Base-by-base conservation (phyloP, 306 rosid species). In the Prunus mume region DNA sequence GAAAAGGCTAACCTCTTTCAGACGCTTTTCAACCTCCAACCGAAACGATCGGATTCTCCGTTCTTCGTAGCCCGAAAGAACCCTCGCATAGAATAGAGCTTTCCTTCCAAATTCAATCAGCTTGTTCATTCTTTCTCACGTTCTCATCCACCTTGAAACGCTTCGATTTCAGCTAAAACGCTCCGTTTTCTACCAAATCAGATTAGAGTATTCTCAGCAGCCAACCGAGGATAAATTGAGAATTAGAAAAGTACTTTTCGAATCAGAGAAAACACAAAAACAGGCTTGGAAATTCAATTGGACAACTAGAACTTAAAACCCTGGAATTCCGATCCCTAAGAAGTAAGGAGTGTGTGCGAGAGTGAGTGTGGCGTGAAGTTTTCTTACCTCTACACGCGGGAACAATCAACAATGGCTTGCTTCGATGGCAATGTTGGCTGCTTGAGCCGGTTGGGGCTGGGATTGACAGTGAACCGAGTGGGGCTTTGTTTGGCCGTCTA, bases 51-150 rank as follows among this genome's bases (percentile, higher is more conserved):
- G 90, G 77, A 95, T 95, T 87, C 91, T 87, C 55, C 92, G 91
- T 80, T 92, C 90, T 87, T 95, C 98, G 72, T 89, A 92, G 65
- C 98, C 97, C 43, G 97, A 89, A 75, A 95, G 92, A 78, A 95
- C 95, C 74, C 85, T 81, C 6, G 63, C 93, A 79, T 90, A 95
- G 80, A 89, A 88, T 54, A 95, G 73, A 54, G 88, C 89, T 72
- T 83, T 90, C 82, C 91, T 86, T 62, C 97, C 98, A 54, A 85
- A 85, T 51, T 83, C 85, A 50, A 86, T 30, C 28, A 88, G 62
- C 78, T 75, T 88, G n/a, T 85, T 72, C 91, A 88, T 88, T 5
- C 46, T 67, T 64, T 66, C 50, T 68, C 71, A 56, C n/a, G 28
- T 10, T 34, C 43, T 19, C 56, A 49, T 46, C 57, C 64, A 74